Evolutionary conservation across 768 basidiomycete species (phyloP), one percentile per base, ranked within the genome.

Genomic region (Termitomyces sp.): DNA sequence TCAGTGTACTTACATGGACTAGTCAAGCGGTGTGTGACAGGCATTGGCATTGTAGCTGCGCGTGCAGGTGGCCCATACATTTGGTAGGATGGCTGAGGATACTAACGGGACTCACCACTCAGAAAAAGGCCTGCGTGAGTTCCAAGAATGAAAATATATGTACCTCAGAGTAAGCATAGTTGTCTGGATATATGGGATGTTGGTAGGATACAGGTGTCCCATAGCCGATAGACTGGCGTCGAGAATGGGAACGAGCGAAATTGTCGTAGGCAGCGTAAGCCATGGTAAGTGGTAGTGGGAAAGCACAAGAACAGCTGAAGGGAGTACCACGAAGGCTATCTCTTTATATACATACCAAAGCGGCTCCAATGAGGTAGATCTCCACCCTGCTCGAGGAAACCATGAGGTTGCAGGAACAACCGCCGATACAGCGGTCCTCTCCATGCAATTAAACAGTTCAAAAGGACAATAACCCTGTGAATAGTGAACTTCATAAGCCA

Each of bases 51-150:
- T 46, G 57, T 62, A 59, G 69, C 69, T 61, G 74, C 46, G 27
- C 51, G 54, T 34, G 47, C 50, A 27, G 69, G 75, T 32, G 73
- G 66, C 5, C 72, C 75, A 67, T 84, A 84, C 55, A 76, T 71
- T 8, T 77, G 75, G 65, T 85, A 84, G 3, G 74, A 68, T 36
- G 74, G 72, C 52, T 77, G 77, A 39, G 73, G 65, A 57, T 84
- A 84, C 73, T 77, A 57, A 39, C 7, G 12, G 30, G 13, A 24
- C n/a, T 46, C 53, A 53, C 44, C 1, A 34, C 33, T 44, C 42
- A 55, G 20, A 26, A 36, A 43, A 24, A 26, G 8, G n/a, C 26
- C 16, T 12, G 37, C 5, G 14, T 40, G 26, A 5, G 37, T 36
- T 27, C 5, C 22, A 5, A 47, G 30, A 33, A 33, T 30, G 33